phyloP scores from a whole-genome alignment of 23 red algal species.

The Cyanidiococcus yangmingshanensis region DNA sequence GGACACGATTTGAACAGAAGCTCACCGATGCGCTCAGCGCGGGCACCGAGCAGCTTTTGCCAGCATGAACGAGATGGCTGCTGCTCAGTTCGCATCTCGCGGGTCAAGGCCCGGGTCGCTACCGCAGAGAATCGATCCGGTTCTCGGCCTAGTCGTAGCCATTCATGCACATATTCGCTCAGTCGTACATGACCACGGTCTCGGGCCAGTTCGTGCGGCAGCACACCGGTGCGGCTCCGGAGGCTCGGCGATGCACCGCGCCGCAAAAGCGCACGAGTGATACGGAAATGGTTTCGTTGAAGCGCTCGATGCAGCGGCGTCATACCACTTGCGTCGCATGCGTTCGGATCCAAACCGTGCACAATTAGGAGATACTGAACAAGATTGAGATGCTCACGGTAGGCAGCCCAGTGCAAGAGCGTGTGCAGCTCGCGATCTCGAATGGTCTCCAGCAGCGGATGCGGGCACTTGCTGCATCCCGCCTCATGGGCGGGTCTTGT shows the following conservation, averaged over 20 bases:
- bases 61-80: not conserved
- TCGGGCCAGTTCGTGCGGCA: constrained; percentile 14
- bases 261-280: not conserved
- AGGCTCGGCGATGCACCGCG: constrained; percentile 5
- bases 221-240: constrained; percentile 10
- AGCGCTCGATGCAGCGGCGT: constrained; percentile 13
- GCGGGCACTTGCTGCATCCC: not conserved
- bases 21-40: not conserved
- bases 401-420: constrained; percentile 15
- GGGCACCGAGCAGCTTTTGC: not conserved
- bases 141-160: not conserved
- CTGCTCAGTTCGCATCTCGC: not conserved
- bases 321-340: not conserved
- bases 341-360: constrained; percentile 18
- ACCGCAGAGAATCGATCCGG: not conserved
- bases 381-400: not conserved
- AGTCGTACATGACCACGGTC: not conserved
- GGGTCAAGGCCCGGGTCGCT: not conserved
- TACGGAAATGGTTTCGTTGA: constrained; percentile 15
- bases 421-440: constrained; percentile 17
- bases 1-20: not conserved
- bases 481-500: not conserved
- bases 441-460: not conserved
- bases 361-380: constrained; percentile 10
- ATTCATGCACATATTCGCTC: not conserved